These are phyloP conservation scores for Mycena indigotica DNA, from an alignment of 768 basidiomycete genomes.

Conservation along the genomic window DNA sequence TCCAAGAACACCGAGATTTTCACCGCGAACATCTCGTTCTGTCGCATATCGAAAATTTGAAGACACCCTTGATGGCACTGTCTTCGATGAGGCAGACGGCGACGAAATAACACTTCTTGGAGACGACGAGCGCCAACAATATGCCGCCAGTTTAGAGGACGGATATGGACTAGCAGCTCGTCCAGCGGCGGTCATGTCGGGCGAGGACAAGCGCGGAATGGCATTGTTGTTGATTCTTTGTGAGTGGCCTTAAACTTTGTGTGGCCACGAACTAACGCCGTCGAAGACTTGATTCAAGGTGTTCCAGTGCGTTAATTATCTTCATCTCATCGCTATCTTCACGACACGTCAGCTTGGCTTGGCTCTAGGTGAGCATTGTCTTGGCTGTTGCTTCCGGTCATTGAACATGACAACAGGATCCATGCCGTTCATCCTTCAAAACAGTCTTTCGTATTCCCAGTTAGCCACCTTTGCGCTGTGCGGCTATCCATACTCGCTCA, in stretches of 20 bases:
- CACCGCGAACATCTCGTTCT: conserved; percentile 16
- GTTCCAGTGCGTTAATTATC: conserved; percentile 67
- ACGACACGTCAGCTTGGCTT: conserved; percentile 66
- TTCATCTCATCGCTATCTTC: conserved; percentile 12
- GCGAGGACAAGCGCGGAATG: conserved; percentile 80
- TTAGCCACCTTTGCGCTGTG: conserved; percentile 92
- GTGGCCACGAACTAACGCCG: conserved; percentile 10
- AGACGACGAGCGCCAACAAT: conserved; percentile 54
- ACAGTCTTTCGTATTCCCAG: conserved; percentile 95
- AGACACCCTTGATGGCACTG: conserved; percentile 16
- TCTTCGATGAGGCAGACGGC: conserved; percentile 47
- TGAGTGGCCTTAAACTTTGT: conserved; percentile 41
- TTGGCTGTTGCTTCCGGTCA: background rate
- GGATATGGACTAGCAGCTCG: conserved; percentile 10
- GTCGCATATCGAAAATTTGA: conserved; percentile 18
- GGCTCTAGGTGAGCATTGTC: conserved; percentile 73
- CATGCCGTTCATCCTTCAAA: conserved; percentile 92
- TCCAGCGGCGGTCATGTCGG: conserved; percentile 5
- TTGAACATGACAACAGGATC: conserved; percentile 59
- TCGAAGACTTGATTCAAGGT: conserved; percentile 77
- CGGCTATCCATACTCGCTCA: conserved; percentile 94
- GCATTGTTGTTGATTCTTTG: conserved; percentile 83
- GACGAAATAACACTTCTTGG: conserved; percentile 63
- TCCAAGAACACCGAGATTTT: conserved; percentile 2
- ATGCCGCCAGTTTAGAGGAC: conserved; percentile 44